phyloP scores from a whole-genome alignment of 257 asterid genomes.

The Nicotiana tomentosiformis region DNA sequence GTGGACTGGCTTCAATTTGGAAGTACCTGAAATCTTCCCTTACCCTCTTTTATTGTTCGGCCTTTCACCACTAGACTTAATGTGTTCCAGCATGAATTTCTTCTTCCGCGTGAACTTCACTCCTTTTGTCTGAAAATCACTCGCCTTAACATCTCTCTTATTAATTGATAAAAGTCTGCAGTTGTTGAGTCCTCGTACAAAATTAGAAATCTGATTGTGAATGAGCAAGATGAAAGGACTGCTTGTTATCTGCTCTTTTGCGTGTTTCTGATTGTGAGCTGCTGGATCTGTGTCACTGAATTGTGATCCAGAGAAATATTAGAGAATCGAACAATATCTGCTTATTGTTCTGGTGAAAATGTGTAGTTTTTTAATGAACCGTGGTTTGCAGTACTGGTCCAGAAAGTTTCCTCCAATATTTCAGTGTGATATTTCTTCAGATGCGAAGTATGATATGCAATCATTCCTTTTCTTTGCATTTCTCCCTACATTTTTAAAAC shows the following conservation, averaged over 20 bases:
- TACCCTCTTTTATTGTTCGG: background rate
- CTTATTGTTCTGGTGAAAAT: background rate
- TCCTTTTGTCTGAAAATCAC: background rate
- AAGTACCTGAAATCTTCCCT: background rate
- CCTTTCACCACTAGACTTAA: background rate
- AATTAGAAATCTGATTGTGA: background rate
- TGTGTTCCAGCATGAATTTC: background rate
- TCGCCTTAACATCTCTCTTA: background rate
- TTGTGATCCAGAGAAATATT: background rate
- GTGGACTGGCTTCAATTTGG: background rate
- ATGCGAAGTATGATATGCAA: background rate
- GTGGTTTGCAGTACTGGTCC: background rate
- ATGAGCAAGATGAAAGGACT: background rate
- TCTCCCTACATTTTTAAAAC: background rate
- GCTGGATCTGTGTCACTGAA: background rate
- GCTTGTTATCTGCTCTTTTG: background rate
- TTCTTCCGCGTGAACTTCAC: background rate
- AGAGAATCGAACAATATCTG: background rate
- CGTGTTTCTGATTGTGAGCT: background rate
- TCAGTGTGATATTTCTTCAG: background rate
- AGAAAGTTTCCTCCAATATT: background rate
- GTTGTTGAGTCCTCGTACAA: background rate
- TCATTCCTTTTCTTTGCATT: background rate
- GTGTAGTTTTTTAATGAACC: background rate
- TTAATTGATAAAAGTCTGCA: background rate